Evolutionary conservation across 108 stramenopile species (phyloP), one percentile per base, ranked within the genome.

Genomic region (Fragilariopsis cylindrus): DNA sequence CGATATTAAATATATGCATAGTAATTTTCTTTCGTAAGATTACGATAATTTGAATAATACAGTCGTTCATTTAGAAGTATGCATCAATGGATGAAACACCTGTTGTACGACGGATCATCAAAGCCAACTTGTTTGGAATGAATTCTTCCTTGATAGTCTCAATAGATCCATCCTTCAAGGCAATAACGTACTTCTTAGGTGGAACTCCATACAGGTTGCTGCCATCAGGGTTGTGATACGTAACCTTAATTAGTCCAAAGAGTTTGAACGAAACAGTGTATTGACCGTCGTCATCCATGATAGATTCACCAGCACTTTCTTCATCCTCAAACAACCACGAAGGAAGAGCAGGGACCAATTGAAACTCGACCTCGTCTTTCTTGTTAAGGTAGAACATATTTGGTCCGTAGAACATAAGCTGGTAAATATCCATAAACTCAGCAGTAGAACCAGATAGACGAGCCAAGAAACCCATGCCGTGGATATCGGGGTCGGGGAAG

Each of bases 401-500:
- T 48, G 94, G 89, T 68, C 94, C 94, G 56, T 92, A 85, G 85
- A 95, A 95, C 95, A 97, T 96, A 50, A 93, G 83, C 77, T 87
- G 91, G 95, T 95, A 97, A 66, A 98, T 97, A 69, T 87, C 88
- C 76, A 97, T 84, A 81, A 98, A 98, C 68, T 98, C 97, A 5
- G 97, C 97, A 7, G 97, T 98, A 56, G 94, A 94, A 80, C 97
- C 97, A 71, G 92, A 94, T 56, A 98, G 85, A 69, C 97, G 93
- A 54, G 97, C 96, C 47, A 94, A 76, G 90, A 95, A 98, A 57
- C 94, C 93, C 70, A 84, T 81, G 8, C 97, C 97, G 60, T 91
- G 90, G 48, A 89, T 75, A 40, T 72, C 58, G 16, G 92, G 88
- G 78, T 98, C 96, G 3, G 89, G 92, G 85, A 96, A 98, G 44